Conservation (phyloP, 108 stramenopile genomes). For the Schizochytrium sp. region DNA sequence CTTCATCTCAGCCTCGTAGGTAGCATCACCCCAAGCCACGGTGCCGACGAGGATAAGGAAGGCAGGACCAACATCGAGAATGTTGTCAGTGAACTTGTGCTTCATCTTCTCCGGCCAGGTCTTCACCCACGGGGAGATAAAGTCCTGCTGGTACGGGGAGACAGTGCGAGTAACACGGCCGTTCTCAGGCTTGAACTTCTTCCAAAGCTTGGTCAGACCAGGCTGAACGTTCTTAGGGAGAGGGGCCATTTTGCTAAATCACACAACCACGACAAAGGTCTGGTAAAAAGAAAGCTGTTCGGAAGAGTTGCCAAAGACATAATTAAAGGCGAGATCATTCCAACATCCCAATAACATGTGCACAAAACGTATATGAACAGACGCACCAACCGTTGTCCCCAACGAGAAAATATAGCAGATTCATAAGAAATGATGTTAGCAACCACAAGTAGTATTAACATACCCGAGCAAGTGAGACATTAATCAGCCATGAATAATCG, state of each 20-base stretch:
- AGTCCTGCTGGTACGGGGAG: constrained; percentile 58
- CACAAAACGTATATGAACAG: too few relatives aligned
- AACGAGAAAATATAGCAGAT: too few relatives aligned
- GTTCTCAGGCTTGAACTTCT: constrained; percentile 55
- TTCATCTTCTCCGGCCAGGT: constrained; percentile 60
- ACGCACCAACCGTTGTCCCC: too few relatives aligned
- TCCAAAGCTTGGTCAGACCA: constrained; percentile 34
- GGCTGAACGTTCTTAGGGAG: constrained; percentile 26
- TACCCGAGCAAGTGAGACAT: too few relatives aligned
- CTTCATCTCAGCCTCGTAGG: constrained; percentile 42
- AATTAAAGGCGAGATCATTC: not conserved
- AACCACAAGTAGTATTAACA: too few relatives aligned
- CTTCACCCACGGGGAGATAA: constrained; percentile 60
- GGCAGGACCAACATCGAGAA: constrained; percentile 4
- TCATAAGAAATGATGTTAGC: too few relatives aligned
- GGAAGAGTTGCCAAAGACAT: not conserved
- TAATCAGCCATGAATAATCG: too few relatives aligned
- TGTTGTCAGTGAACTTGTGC: constrained; percentile 58
- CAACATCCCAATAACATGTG: not conserved
- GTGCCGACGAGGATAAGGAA: not conserved
- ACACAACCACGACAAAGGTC: not conserved
- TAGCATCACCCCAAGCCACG: constrained; percentile 27
- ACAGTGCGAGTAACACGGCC: constrained; percentile 41
- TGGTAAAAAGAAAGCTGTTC: not conserved
- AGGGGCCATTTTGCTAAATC: constrained; percentile 12